Evolutionary conservation across 768 basidiomycete genomes (phyloP), one percentile per base, ranked within the genome.

Genomic region (Dendrothele bispora): DNA sequence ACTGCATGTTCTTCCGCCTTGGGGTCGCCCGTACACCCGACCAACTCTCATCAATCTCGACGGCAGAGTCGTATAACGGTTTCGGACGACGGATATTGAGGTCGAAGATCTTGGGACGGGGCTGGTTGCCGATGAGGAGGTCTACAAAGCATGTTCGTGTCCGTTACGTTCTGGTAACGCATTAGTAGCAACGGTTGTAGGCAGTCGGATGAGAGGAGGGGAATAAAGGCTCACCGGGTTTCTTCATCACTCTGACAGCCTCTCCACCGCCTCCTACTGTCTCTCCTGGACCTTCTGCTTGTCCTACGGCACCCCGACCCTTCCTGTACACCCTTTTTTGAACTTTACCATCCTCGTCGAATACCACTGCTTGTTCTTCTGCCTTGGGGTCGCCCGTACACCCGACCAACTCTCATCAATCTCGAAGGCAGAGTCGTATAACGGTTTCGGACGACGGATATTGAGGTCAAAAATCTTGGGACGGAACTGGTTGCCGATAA

Each of bases 381-480:
- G 85, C 80, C 42, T 84, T 64, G 0, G 94, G 93, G 59, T 97
- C 95, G 14, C 86, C 90, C 1, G 93, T 91, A 59, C 89, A 97
- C 15, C 94, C 95, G 0, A 95, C 88, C 8, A 97, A 75, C 95
- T 85, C 68, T 98, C 95, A 55, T 95, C 91, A 0, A 79, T 72
- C 59, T 84, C 88, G 10, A 91, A 57, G 3, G 91, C 88, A 3
- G 72, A 68, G 0, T 83, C 80, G 63, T 95, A 98, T 5, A 98
- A 71, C 3, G 90, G 86, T 0, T 76, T 56, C 0, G 86, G 76
- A 10, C 90, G 80, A 20, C 84, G 80, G 62, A 98, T 95, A 57
- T 95, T 88, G 21, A 98, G 76, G 65, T 95, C 95, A 58, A 98
- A 98, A 55, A 98, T 97, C 57, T 82, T 83, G 1, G 95, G 95